phyloP scores from a whole-genome alignment of 768 basidiomycete genomes.

The Guyanaporus albipodus region DNA sequence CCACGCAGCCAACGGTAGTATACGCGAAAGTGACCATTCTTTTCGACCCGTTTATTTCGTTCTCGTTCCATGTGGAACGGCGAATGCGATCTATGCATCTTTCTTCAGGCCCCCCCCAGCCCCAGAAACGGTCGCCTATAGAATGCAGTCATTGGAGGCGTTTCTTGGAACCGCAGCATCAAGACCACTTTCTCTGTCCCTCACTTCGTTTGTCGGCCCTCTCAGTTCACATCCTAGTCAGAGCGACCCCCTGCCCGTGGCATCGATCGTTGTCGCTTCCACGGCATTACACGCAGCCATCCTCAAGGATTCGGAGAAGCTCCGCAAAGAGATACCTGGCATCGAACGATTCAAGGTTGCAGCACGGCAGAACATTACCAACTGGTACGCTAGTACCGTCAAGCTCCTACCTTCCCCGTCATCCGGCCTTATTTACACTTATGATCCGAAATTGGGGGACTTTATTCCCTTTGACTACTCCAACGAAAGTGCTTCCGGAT shows the following conservation, averaged over 20 bases:
- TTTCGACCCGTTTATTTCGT: slow-evolving; percentile 39
- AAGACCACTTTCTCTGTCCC: slow-evolving; percentile 50
- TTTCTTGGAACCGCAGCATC: slow-evolving; percentile 39
- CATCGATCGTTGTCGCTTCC: slow-evolving; percentile 83
- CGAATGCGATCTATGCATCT: slow-evolving; percentile 84
- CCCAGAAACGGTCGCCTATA: slow-evolving; percentile 35
- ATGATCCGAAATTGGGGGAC: slow-evolving; percentile 46
- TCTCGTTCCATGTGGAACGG: slow-evolving; percentile 79
- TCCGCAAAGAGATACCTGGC: slow-evolving; percentile 67
- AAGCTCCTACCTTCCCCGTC: slow-evolving; percentile 49
- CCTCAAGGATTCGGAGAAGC: slow-evolving; percentile 72
- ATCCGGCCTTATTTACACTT: slow-evolving; percentile 48
- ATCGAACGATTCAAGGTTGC: slow-evolving; percentile 87
- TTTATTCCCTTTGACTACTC: slow-evolving; percentile 47
- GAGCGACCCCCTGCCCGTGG: slow-evolving; percentile 23
- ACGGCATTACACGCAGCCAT: slow-evolving; percentile 84
- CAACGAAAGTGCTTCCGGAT: slow-evolving; percentile 31
- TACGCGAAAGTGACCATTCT: slow-evolving; percentile 10
- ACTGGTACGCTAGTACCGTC: slow-evolving; percentile 64
- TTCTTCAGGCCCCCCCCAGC: slow-evolving; percentile 53
- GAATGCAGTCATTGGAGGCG: slow-evolving; percentile 52
- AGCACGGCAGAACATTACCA: slow-evolving; percentile 66
- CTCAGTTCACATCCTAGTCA: slow-evolving; percentile 19
- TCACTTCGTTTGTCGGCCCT: slow-evolving; percentile 42
- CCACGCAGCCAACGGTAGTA: slow-evolving; percentile 20